phyloP scores from a whole-genome alignment of 2,329 filamentous ascomycete genomes.

The Scedosporium boydii region DNA sequence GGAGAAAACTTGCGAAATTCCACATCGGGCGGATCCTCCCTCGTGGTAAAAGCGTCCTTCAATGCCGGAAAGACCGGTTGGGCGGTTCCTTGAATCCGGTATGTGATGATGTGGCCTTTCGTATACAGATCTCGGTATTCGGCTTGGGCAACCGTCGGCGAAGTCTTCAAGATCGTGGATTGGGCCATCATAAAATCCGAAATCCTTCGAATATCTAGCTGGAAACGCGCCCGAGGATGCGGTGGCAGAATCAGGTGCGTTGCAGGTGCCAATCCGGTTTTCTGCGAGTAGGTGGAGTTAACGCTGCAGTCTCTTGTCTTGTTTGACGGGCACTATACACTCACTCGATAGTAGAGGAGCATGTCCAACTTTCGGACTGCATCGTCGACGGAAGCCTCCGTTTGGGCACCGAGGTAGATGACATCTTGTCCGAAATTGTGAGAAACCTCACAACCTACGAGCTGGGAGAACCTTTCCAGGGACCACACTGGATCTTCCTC shows the following conservation, averaged over 20 bases:
- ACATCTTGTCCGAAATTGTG: conserved; percentile 17
- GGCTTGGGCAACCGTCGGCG: background rate
- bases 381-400: conserved; percentile 8
- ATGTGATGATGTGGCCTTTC: background rate
- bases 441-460: conserved; percentile 15
- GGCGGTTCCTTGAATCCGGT: background rate
- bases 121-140: conserved; percentile 11
- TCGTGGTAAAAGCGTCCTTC: background rate
- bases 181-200: conserved; percentile 17
- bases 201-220: conserved; percentile 15
- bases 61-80: background rate
- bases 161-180: conserved; percentile 16
- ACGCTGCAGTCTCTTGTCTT: background rate
- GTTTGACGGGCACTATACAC: conserved; percentile 8
- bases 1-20: background rate
- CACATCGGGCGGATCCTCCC: background rate
- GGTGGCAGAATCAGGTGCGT: conserved; percentile 16
- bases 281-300: background rate
- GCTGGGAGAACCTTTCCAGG: background rate
- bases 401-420: conserved; percentile 18
- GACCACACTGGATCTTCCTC: conserved; percentile 1
- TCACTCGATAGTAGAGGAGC: conserved; percentile 12
- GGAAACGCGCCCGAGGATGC: conserved; percentile 9
- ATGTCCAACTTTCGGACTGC: conserved; percentile 14
- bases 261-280: background rate